These are phyloP conservation scores for Picea mariana DNA, from an alignment of 83 land plant species.

Conservation along the genomic window DNA sequence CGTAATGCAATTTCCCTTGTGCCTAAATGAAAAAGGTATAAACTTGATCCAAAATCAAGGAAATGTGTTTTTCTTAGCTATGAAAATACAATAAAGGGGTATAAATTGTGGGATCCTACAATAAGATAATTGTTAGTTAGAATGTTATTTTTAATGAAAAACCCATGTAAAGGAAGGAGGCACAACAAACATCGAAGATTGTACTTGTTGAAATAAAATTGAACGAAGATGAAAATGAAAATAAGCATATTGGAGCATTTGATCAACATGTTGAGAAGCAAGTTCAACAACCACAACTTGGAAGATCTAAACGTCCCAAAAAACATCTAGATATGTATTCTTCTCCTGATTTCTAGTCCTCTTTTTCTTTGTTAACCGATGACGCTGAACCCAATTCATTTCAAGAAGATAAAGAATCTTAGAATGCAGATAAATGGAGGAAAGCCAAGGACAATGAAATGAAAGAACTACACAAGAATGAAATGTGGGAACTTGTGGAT, in stretches of 20 bases:
- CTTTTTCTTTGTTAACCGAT: neutral
- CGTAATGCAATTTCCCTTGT: neutral
- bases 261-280: neutral
- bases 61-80: neutral
- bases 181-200: neutral
- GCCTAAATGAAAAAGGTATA: neutral
- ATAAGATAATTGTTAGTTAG: neutral
- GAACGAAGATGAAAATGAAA: neutral
- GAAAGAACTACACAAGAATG: neutral
- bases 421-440: neutral
- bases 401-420: neutral
- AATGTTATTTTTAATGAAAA: neutral
- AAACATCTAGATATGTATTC: neutral
- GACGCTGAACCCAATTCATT: neutral
- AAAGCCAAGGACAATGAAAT: neutral
- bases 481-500: slow-evolving; percentile 9
- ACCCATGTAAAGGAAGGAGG: neutral
- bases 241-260: neutral
- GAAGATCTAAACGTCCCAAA: neutral
- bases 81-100: neutral
- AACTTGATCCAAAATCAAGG: neutral
- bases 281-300: slow-evolving; percentile 1
- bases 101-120: neutral
- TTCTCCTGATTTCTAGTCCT: neutral
- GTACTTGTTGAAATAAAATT: neutral